These are phyloP conservation scores for Diutina mesorugosa DNA, from an alignment of 1,139 yeast genomes.

Conservation along the genomic window DNA sequence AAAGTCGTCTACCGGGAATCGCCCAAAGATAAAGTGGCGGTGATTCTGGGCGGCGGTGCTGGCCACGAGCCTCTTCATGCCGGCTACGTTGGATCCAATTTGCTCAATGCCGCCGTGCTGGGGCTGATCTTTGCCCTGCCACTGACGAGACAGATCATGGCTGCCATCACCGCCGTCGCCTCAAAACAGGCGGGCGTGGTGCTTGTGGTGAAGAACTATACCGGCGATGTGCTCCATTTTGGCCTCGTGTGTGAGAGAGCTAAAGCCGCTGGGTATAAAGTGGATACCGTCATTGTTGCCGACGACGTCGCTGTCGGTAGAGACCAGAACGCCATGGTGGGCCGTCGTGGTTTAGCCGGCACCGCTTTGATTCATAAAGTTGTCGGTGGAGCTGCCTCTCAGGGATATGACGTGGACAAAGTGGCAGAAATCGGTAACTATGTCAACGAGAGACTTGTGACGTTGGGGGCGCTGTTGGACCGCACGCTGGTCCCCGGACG, in stretches of 20 bases:
- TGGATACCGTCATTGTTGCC: slow-evolving; percentile 62
- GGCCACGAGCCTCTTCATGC: slow-evolving; percentile 95
- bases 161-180: slow-evolving; percentile 53
- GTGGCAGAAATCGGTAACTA: slow-evolving; percentile 48
- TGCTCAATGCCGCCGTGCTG: slow-evolving; percentile 77
- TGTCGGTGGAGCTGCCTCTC: slow-evolving; percentile 63
- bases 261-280: slow-evolving; percentile 57
- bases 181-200: slow-evolving; percentile 50
- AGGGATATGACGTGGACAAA: slow-evolving; percentile 25
- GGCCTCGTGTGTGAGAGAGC: slow-evolving; percentile 87
- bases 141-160: slow-evolving; percentile 72
- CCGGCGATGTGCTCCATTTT: slow-evolving; percentile 88
- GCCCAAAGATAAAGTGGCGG: slow-evolving; percentile 38
- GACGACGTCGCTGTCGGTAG: slow-evolving; percentile 93
- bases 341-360: slow-evolving; percentile 89
- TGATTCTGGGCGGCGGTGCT: slow-evolving; percentile 87
- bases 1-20: slow-evolving; percentile 44
- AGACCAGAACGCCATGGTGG: slow-evolving; percentile 78
- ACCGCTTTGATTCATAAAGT: slow-evolving; percentile 78
- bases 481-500: slow-evolving; percentile 86
- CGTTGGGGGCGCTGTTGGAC: slow-evolving; percentile 83
- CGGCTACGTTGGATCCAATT: slow-evolving; percentile 77
- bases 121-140: slow-evolving; percentile 91
- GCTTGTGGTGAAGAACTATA: slow-evolving; percentile 76
- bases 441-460: slow-evolving; percentile 55